Evolutionary conservation across 2,329 filamentous ascomycete genomes (phyloP), one percentile per base, ranked within the genome.

Genomic region (Aspergillus hiratsukae): DNA sequence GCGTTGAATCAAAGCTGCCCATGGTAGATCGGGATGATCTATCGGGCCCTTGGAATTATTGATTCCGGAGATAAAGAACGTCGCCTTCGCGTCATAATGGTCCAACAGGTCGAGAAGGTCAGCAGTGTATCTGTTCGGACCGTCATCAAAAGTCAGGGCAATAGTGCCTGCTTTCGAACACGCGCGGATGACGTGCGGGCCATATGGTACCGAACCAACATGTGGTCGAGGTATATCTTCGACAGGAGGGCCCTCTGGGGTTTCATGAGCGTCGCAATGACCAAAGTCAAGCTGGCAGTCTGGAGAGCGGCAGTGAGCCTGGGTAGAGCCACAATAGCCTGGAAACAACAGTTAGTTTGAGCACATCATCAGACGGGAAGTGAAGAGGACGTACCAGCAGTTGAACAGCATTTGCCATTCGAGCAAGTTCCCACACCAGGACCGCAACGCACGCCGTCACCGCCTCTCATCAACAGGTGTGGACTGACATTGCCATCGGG

Each of bases 71-170:
- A 88, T 77, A 70, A 88, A 88, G 69, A 89, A 89, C 1, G 87
- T 89, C 1, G 84, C 86, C 61, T 83, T 86, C 14, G 83, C 85
- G 28, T 80, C 75, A 65, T 87, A 85, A 27, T 73, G 76, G 57
- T 79, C 78, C 48, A 89, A 77, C 53, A 86, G 76, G 64, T 88
- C 82, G 11, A 88, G 76, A 11, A 89, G 78, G 58, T 85, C 80
- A 43, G 73, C 72, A 1, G 86, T 88, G 69, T 84, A 87, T 21
- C 78, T 70, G 60, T 82, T 82, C 23, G 86, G 86, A 1, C 86
- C 86, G 67, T 88, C 86, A 62, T 88, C 86, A 62, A 82, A 88
- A 0, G 86, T 88, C 54, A 89, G 69, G 19, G 86, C 86, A 63
- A 89, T 79, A 10, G 82, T 83, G 52, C 85, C 83, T 2, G 79